These are phyloP conservation scores for Zopfia rhizophila DNA, from an alignment of 2,329 filamentous ascomycete species.

Conservation along the genomic window DNA sequence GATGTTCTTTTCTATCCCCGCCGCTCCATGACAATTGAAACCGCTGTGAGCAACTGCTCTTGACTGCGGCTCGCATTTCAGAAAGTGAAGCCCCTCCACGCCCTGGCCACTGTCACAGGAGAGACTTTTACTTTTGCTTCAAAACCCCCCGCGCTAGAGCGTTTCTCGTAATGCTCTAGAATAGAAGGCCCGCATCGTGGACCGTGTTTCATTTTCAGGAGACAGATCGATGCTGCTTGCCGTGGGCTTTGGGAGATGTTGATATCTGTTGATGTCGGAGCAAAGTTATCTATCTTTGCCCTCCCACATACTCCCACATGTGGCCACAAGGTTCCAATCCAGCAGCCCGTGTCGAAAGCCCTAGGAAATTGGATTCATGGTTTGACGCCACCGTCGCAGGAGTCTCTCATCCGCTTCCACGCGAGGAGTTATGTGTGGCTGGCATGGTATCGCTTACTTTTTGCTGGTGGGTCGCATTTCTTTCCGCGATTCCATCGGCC, in stretches of 20 bases:
- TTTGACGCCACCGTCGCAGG: constrained; percentile 39
- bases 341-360: no score
- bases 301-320: constrained; percentile 8
- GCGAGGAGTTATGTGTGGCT: constrained; percentile 37
- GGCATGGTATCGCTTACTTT: constrained; percentile 8
- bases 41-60: neutral
- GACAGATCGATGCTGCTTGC: constrained; percentile 37
- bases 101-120: constrained; percentile 13
- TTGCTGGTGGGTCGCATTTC: constrained; percentile 2
- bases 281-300: no score
- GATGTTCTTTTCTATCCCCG: no score
- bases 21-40: neutral
- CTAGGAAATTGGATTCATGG: constrained; percentile 11
- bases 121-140: constrained; percentile 35
- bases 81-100: constrained; percentile 13
- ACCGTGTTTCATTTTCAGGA: constrained; percentile 40
- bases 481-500: constrained; percentile 8
- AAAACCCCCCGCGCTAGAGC: constrained; percentile 49
- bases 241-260: constrained; percentile 35
- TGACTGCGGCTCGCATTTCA: no score
- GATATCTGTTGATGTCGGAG: constrained; percentile 21
- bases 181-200: constrained; percentile 34
- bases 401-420: constrained; percentile 46
- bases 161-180: constrained; percentile 46
- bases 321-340: no score